Evolutionary conservation across 257 asterid genomes (phyloP).

Genomic region (Fraxinus anomala): DNA sequence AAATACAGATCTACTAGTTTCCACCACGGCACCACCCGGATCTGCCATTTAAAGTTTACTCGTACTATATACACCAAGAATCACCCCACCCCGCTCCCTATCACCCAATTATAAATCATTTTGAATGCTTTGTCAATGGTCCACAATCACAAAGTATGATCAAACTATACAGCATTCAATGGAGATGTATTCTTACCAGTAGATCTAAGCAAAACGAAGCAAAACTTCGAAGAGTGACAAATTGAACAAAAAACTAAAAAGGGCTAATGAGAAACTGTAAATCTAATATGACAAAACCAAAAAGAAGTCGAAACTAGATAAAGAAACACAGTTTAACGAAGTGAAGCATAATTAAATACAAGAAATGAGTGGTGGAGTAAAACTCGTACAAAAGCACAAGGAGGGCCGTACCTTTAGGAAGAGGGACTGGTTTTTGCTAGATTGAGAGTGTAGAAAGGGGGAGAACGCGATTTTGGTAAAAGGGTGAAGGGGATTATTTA

Average conservation of each 20-base stretch:
- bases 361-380: constrained; percentile 2
- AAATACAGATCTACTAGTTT: constrained; percentile 27
- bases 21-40: constrained; percentile 14
- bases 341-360: background rate
- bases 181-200: constrained; percentile 18
- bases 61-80: background rate
- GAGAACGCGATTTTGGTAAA: constrained; percentile 29
- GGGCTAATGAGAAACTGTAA: background rate
- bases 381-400: background rate
- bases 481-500: constrained; percentile 4
- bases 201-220: constrained; percentile 22
- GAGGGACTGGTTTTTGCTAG: constrained; percentile 21
- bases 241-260: background rate
- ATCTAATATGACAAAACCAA: background rate
- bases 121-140: background rate
- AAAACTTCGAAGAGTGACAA: background rate
- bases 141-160: background rate
- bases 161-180: background rate
- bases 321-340: background rate
- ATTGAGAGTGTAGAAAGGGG: background rate
- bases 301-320: background rate
- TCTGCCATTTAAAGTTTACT: constrained; percentile 8
- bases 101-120: background rate
- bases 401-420: constrained; percentile 30
- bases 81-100: background rate